phyloP scores from a whole-genome alignment of 2,329 filamentous ascomycete genomes.

The Xylariaceae sp. region DNA sequence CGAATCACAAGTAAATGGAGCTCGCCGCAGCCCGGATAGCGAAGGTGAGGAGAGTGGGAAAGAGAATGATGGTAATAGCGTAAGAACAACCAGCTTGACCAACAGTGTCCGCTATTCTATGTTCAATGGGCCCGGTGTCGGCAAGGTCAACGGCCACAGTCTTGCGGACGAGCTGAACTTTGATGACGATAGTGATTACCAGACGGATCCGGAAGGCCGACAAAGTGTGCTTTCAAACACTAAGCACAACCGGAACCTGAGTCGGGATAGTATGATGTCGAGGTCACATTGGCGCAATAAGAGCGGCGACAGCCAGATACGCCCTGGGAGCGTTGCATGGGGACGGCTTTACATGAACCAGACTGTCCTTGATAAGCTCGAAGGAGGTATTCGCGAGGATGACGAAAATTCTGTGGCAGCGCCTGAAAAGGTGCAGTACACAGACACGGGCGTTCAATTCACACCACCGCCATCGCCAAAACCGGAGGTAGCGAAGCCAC shows the following conservation, averaged over 20 bases:
- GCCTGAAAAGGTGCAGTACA: conserved; percentile 58
- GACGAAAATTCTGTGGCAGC: conserved; percentile 44
- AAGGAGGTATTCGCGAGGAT: conserved; percentile 55
- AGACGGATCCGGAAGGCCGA: conserved; percentile 72
- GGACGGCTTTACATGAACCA: conserved; percentile 58
- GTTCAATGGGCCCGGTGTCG: conserved; percentile 57
- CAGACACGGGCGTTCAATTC: conserved; percentile 78
- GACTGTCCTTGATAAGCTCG: conserved; percentile 57
- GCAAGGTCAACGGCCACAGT: conserved; percentile 69
- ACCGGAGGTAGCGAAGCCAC: conserved; percentile 43
- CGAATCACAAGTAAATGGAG: conserved; percentile 50
- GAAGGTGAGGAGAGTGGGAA: conserved; percentile 64
- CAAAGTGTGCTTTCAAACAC: conserved; percentile 60
- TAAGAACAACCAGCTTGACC: conserved; percentile 73
- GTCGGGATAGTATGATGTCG: conserved; percentile 58
- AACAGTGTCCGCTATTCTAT: conserved; percentile 75
- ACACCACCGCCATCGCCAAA: conserved; percentile 80
- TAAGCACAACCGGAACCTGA: conserved; percentile 56
- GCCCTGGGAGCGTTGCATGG: conserved; percentile 57
- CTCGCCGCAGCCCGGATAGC: conserved; percentile 49
- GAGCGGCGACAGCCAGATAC: conserved; percentile 61
- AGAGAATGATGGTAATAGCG: conserved; percentile 73
- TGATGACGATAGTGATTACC: conserved; percentile 74
- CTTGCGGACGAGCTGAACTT: conserved; percentile 91
- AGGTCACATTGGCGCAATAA: conserved; percentile 56